A percentile compares a stretch with the other conserved stretches of the same genome.
These are phyloP conservation scores for Diospyros lotus DNA, from an alignment of 148 eudicot species.

Conservation along the genomic window DNA sequence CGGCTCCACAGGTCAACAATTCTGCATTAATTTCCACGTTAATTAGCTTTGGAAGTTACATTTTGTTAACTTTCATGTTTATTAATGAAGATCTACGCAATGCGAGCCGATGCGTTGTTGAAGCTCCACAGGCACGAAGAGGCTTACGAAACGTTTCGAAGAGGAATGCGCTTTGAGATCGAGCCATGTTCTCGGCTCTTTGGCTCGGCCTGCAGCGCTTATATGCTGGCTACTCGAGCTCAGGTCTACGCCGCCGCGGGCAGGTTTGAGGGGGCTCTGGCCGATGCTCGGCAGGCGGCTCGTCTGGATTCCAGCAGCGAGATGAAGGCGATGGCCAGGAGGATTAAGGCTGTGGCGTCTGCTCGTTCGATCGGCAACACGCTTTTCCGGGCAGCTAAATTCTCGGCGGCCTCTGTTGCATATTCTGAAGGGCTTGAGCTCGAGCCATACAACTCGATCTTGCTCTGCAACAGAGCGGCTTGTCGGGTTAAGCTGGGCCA, in stretches of 20 bases:
- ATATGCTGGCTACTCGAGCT: conserved; percentile 37
- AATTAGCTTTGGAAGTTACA: background rate
- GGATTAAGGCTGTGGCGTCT: conserved; percentile 29
- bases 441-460: conserved; percentile 48
- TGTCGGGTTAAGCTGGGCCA: conserved; percentile 55
- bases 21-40: background rate
- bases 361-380: conserved; percentile 57
- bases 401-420: conserved; percentile 43
- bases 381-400: conserved; percentile 39
- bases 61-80: background rate
- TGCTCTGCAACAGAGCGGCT: conserved; percentile 70
- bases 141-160: conserved; percentile 38
- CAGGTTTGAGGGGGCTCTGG: conserved; percentile 78
- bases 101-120: conserved; percentile 62
- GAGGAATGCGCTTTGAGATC: conserved; percentile 31
- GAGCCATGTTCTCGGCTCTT: conserved; percentile 41
- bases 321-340: conserved; percentile 23
- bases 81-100: conserved; percentile 47
- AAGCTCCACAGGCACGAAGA: conserved; percentile 65
- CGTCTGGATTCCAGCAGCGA: conserved; percentile 37
- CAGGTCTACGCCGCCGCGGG: conserved; percentile 56
- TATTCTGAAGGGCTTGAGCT: conserved; percentile 62
- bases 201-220: conserved; percentile 30
- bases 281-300: conserved; percentile 39
- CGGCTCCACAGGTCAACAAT: conserved; percentile 52